Evolutionary conservation across 441 rosid genomes (phyloP), one percentile per base, ranked within the genome.

Genomic region (Gossypium trilobum): DNA sequence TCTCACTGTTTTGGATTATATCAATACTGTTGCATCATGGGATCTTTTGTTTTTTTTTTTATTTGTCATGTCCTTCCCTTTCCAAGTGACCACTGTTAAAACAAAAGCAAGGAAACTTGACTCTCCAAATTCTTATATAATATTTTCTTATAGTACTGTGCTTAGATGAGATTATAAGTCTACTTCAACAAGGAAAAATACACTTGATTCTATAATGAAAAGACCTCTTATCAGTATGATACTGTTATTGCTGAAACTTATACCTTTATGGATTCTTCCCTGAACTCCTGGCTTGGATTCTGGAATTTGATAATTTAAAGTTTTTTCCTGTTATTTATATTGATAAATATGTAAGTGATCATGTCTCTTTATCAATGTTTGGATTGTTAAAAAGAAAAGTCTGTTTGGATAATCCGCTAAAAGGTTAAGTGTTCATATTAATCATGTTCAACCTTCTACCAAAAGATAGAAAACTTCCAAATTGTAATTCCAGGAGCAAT

Each of bases 161-260:
- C 52, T 39, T 20, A 64, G 52, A 39, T 20, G 10, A 42, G 52
- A 64, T 23, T 11, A 8, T 23, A 63, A 39, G 31, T 19, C 31
- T 42, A 64, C 16, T 39, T 64, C 52, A 36, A 20, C 19, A 23
- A 67, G 58, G 42, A 25, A 67, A 50, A 66, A 48, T 48, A 46
- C 57, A 2, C 42, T 14, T n/a, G 22, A 48, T 48, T 66, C 71
- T n/a, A 48, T 48, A 66, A 66, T 48, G 50, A 17, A 9, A 39
- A 39, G 3, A n/a, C 46, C 51, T 36, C 52, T n/a, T 50, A 50
- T 50, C 55, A 50, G 17, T 50, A 50, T 50, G 61, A 57, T 57
- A 22, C 33, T 57, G 33, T 23, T 57, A 4, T 39, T 64, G 33
- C 55, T 65, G 70, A 65, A 44, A 65, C 56, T 65, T 65, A 64